Evolutionary conservation across 108 stramenopile species (phyloP).

Genomic region (Epithemia pelagica): DNA sequence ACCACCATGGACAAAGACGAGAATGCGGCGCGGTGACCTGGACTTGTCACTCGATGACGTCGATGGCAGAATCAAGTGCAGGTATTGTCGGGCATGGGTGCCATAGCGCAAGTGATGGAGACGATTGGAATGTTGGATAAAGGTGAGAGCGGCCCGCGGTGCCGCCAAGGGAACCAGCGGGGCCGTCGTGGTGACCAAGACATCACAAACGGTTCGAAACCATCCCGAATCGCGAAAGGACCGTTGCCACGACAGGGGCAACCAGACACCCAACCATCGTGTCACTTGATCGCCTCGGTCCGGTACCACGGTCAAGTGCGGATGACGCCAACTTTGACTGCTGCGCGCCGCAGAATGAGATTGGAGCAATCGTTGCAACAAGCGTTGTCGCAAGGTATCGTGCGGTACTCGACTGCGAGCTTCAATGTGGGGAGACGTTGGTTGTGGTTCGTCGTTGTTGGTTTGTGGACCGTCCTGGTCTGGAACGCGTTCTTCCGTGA

Average conservation of each 20-base stretch:
- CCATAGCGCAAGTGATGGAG: conserved; percentile 36
- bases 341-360: neutral
- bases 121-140: conserved; percentile 25
- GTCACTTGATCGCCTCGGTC: conserved; percentile 37
- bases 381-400: conserved; percentile 9
- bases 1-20: conserved; percentile 69
- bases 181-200: conserved; percentile 21
- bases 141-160: conserved; percentile 26
- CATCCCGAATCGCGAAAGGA: conserved; percentile 49
- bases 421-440: too few relatives aligned
- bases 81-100: conserved; percentile 40
- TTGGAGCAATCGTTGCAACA: conserved; percentile 4
- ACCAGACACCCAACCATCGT: conserved; percentile 32
- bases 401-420: neutral
- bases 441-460: neutral
- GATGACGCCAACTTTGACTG: conserved; percentile 27
- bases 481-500: neutral
- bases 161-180: conserved; percentile 33
- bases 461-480: conserved; percentile 15
- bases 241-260: conserved; percentile 53
- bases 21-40: conserved; percentile 9
- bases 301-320: conserved; percentile 41
- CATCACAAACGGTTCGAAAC: conserved; percentile 49
- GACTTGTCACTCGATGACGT: conserved; percentile 7
- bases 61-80: conserved; percentile 62